Evolutionary conservation across 164 flowering plant genomes (phyloP), one percentile per base, ranked within the genome.

Genomic region (Tetrastigma voinierianum): DNA sequence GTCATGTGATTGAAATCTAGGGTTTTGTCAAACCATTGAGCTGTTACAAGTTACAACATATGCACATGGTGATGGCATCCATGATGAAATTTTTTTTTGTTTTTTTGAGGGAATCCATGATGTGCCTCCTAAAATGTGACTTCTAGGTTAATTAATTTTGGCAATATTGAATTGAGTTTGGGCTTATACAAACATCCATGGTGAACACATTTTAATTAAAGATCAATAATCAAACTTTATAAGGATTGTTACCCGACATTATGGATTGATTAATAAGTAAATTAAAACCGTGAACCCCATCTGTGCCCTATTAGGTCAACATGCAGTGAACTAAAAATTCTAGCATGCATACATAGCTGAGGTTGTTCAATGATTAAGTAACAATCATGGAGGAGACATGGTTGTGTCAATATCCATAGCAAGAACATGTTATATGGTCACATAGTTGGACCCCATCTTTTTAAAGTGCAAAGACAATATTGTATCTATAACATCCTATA

Each of bases 341-440:
- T 18, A 13, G 46, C 61, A 57, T 25, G 46, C 61, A 57, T 25
- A 9, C 19, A 32, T 15, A 57, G 14, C 40, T 4, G 40, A 57
- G 44, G 17, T 10, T 57, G 16, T 3, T 25, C 15, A 18, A 24
- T 25, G 46, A 57, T 23, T 57, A 23, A 56, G 19, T 57, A 32
- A 25, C 61, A 57, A 57, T 57, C 61, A 57, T 57, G 16, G 44
- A 57, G n/a, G 43, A 57, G 45, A 57, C 60, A 23, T 40, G 60
- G 44, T 25, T 17, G 16, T 59, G 48, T 6, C 18, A 19, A 59
- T 17, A 25, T 44, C n/a, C 10, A 24, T 8, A 40, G 10, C 23
- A 59, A 44, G 62, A 59, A 44, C 47, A 59, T 40, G 62, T 48
- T 43, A 17, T 57, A 46, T 25, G 61, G 17, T 46, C 61, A 59